A percentile compares a stretch with the other conserved stretches of the same genome.
Conservation (phyloP, 148 eudicot genomes). For the Silene latifolia region DNA sequence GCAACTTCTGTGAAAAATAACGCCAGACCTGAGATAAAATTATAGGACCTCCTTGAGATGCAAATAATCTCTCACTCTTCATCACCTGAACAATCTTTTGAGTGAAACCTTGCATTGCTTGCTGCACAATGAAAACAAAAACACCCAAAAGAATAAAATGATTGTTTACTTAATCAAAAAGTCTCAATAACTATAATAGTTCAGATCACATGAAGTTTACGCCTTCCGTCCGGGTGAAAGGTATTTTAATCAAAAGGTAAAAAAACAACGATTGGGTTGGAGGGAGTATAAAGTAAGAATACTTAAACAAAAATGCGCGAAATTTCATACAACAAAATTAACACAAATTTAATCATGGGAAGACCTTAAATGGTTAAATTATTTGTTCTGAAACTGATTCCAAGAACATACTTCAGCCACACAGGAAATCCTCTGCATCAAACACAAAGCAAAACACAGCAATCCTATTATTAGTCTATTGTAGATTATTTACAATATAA, state of each 20-base stretch:
- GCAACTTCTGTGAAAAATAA: too few species aligned
- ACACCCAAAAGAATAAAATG: too few species aligned
- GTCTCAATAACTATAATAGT: too few species aligned
- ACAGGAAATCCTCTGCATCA: constrained; percentile 93
- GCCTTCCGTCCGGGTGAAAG: too few species aligned
- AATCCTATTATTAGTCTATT: neutral
- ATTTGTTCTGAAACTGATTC: constrained; percentile 89
- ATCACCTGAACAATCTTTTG: constrained; percentile 72
- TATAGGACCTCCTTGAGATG: too few species aligned
- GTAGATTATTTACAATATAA: neutral
- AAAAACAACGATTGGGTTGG: too few species aligned
- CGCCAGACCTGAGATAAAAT: too few species aligned
- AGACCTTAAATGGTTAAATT: constrained; percentile 88
- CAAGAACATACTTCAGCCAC: constrained; percentile 96
- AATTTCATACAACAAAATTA: neutral
- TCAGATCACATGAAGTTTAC: too few species aligned
- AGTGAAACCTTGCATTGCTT: constrained; percentile 92
- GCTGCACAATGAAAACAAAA: constrained; percentile 36
- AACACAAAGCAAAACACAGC: constrained; percentile 15
- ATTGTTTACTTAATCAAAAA: too few species aligned
- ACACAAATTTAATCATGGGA: neutral
- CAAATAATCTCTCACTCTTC: too few species aligned
- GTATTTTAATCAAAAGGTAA: too few species aligned
- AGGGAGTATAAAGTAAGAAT: neutral
- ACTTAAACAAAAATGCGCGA: neutral